phyloP scores from a whole-genome alignment of 495 filamentous ascomycete species.

The Sporormia fimetaria region DNA sequence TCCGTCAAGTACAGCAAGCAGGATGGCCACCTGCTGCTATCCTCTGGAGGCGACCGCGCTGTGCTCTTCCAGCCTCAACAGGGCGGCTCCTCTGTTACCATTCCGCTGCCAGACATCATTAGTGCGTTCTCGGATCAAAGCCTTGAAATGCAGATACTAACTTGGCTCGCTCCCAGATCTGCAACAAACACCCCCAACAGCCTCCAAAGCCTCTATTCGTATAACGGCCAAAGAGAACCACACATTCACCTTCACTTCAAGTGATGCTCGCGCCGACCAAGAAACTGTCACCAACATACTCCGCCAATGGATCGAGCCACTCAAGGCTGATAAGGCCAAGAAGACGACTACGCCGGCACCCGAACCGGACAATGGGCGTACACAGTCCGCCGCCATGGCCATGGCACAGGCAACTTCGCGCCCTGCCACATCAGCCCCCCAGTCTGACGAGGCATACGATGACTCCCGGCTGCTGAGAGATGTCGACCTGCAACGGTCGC shows the following conservation, averaged over 20 bases:
- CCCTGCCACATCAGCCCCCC: slow-evolving; percentile 34
- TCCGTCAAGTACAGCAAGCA: slow-evolving; percentile 88
- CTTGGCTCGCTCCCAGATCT: slow-evolving; percentile 45
- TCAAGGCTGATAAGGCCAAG: slow-evolving; percentile 45
- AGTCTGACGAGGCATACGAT: slow-evolving; percentile 60
- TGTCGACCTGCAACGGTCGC: slow-evolving; percentile 68
- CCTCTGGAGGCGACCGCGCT: slow-evolving; percentile 51
- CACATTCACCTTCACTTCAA: slow-evolving; percentile 77
- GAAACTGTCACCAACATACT: slow-evolving; percentile 72
- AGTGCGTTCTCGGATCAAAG: slow-evolving; percentile 14
- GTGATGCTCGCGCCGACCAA: slow-evolving; percentile 67
- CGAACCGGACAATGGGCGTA: slow-evolving; percentile 35
- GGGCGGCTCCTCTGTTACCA: slow-evolving; percentile 48
- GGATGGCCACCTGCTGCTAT: slow-evolving; percentile 68
- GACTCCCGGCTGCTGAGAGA: slow-evolving; percentile 62
- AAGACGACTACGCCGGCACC: slow-evolving; percentile 29
- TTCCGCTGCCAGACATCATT: slow-evolving; percentile 61
- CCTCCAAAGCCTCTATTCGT: slow-evolving; percentile 81
- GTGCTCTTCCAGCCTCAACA: slow-evolving; percentile 70
- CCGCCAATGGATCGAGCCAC: slow-evolving; percentile 58
- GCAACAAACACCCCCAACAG: slow-evolving; percentile 76
- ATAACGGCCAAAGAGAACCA: slow-evolving; percentile 69
- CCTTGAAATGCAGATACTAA: not conserved
- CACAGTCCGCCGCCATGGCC: slow-evolving; percentile 44
- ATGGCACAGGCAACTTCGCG: slow-evolving; percentile 44